phyloP scores from a whole-genome alignment of 2,329 filamentous ascomycete genomes.

The Ceratocystis smalleyi region DNA sequence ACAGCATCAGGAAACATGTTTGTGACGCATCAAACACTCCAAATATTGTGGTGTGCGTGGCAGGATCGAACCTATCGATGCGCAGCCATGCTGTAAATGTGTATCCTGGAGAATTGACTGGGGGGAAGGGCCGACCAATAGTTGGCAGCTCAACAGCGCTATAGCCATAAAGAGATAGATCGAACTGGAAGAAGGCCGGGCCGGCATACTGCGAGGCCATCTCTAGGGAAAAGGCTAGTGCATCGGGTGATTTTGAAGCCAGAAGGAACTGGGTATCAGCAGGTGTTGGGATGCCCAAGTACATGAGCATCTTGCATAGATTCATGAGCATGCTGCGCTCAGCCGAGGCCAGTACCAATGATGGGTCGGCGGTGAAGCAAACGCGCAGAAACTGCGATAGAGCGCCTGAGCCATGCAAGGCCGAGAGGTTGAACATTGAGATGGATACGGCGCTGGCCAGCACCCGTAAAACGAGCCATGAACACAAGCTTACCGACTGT shows the following conservation, averaged over 20 bases:
- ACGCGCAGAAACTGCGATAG: conserved; percentile 50
- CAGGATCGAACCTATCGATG: conserved; percentile 70
- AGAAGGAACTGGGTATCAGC: conserved; percentile 67
- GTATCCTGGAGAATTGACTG: conserved; percentile 65
- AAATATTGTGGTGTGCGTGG: conserved; percentile 85
- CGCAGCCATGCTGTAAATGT: conserved; percentile 81
- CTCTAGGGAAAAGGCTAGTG: conserved; percentile 55
- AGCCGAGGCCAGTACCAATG: conserved; percentile 26
- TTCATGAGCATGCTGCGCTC: conserved; percentile 47
- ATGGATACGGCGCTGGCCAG: conserved; percentile 41
- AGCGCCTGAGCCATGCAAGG: conserved; percentile 57
- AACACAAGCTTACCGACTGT: conserved; percentile 34
- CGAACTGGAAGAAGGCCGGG: conserved; percentile 83
- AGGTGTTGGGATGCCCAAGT: conserved; percentile 63
- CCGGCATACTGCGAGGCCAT: conserved; percentile 59
- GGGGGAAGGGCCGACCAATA: conserved; percentile 74
- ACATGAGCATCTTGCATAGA: conserved; percentile 54
- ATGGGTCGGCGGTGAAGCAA: conserved; percentile 35
- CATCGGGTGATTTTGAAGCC: conserved; percentile 34
- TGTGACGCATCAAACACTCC: conserved; percentile 85
- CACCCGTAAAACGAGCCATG: conserved; percentile 50
- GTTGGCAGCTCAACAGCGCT: conserved; percentile 79
- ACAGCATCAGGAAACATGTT: conserved; percentile 84
- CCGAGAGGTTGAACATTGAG: conserved; percentile 54
- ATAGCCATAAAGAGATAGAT: conserved; percentile 74